Conservation (phyloP, 441 rosid genomes). For the Capsella rubella region DNA sequence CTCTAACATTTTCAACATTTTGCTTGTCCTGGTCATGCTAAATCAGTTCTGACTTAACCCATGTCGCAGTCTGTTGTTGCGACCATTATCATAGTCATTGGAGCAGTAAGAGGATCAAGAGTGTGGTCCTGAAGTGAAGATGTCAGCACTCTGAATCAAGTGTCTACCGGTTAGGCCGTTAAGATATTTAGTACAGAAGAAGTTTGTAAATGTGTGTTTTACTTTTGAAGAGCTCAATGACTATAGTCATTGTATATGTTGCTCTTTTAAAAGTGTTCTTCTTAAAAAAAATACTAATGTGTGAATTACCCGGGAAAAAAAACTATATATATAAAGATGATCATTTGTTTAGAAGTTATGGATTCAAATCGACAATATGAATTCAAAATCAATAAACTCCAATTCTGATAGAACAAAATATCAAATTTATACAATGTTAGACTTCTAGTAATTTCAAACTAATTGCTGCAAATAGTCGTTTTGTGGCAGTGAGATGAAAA, state of each 20-base stretch:
- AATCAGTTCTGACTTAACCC: neutral
- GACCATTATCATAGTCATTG: constrained; percentile 61
- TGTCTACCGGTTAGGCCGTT: constrained; percentile 19
- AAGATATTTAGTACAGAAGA: constrained; percentile 3
- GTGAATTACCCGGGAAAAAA: neutral
- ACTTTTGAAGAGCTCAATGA: neutral
- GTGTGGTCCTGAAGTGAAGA: constrained; percentile 46
- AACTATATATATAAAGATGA: neutral
- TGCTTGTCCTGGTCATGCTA: neutral
- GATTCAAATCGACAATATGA: neutral
- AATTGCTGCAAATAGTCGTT: neutral
- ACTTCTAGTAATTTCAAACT: neutral
- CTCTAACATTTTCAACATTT: neutral
- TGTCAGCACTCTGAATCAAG: constrained; percentile 9
- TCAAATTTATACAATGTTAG: neutral
- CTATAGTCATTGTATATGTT: neutral
- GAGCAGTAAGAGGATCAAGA: constrained; percentile 63
- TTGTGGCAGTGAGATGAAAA: neutral
- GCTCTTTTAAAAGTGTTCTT: neutral
- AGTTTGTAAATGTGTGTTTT: constrained; percentile 22
- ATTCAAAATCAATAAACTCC: too few relatives aligned
- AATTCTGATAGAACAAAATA: too few relatives aligned
- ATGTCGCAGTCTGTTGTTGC: constrained; percentile 65
- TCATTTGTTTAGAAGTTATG: neutral
- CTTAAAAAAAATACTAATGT: constrained; percentile 17